Evolutionary conservation across 805 yeast genomes (phyloP), one percentile per base, ranked within the genome.

Genomic region (Saturnispora quitensis): DNA sequence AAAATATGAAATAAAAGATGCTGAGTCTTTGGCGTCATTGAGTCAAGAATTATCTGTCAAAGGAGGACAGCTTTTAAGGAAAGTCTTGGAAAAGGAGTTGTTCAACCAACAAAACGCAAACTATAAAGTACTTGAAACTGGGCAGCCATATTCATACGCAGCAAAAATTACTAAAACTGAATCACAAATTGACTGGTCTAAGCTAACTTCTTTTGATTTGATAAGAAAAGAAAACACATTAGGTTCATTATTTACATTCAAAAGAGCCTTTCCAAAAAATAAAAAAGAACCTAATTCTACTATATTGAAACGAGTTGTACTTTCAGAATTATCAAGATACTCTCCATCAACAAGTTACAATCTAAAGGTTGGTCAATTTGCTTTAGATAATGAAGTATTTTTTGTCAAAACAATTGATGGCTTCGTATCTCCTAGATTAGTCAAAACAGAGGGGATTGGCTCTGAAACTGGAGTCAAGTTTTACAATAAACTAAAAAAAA

Each of bases 51-150:
- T 90, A 18, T 88, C 88, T 0, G 57, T 49, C 0, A 58, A 70
- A 2, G 97, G 97, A 1, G 89, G 89, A 0, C 64, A 73, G 0
- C 64, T 86, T 18, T 68, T 91, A 12, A 65, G 63, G 0, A 54
- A 73, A 0, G 78, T 78, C 0, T 55, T 89, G 0, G 57, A 58
- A 1, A 52, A 69, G 1, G 61, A 67, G 1, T 40, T 66, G 7
- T 73, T 60, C 51, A 60, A 65, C 46, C 53, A 60, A 1, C 43
- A 27, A 0, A 48, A 58, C 1, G 46, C 53, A n/a, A 8, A 27
- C 15, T 56, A 56, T 45, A 34, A 36, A 22, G 47, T 62, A 2
- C 5, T 68, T 2, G 18, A 45, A 2, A 62, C 72, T 1, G 43
- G 51, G 4, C 66, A 68, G 48, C 56, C 67, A 44, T 73, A 59